These are phyloP conservation scores for Phanerodontia chrysosporium DNA, from an alignment of 768 basidiomycete genomes.

Conservation along the genomic window DNA sequence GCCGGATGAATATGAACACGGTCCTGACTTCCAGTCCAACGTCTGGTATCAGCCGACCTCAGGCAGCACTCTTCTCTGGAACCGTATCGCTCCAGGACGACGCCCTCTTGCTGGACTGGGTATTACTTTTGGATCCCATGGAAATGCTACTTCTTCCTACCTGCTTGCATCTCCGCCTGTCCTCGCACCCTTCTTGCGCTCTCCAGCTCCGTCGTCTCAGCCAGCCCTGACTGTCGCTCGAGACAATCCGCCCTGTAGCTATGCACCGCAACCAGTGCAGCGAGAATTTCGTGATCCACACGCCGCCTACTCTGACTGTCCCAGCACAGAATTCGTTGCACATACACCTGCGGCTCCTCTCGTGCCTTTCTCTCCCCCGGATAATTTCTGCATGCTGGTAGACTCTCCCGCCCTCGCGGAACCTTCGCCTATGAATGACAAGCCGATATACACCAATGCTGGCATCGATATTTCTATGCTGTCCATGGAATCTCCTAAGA, in stretches of 20 bases:
- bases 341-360: background rate
- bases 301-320: conserved; percentile 18
- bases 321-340: conserved; percentile 14
- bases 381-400: conserved; percentile 6
- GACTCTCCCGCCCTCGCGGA: background rate
- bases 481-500: conserved; percentile 1
- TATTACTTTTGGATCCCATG: background rate
- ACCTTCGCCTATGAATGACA: background rate
- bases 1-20: background rate
- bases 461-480: background rate
- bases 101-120: conserved; percentile 14
- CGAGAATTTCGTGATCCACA: background rate
- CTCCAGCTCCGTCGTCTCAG: background rate
- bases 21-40: conserved; percentile 13
- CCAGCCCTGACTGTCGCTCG: too few species aligned
- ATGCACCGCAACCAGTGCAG: background rate
- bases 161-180: background rate
- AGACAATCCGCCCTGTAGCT: background rate
- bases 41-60: conserved; percentile 6
- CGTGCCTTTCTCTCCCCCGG: background rate
- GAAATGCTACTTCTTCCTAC: background rate
- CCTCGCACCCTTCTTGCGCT: conserved; percentile 1
- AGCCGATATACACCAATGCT: background rate
- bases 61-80: background rate
- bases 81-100: background rate